Conservation (phyloP, 2,329 filamentous ascomycete species). For the Trichoderma asperellum region DNA sequence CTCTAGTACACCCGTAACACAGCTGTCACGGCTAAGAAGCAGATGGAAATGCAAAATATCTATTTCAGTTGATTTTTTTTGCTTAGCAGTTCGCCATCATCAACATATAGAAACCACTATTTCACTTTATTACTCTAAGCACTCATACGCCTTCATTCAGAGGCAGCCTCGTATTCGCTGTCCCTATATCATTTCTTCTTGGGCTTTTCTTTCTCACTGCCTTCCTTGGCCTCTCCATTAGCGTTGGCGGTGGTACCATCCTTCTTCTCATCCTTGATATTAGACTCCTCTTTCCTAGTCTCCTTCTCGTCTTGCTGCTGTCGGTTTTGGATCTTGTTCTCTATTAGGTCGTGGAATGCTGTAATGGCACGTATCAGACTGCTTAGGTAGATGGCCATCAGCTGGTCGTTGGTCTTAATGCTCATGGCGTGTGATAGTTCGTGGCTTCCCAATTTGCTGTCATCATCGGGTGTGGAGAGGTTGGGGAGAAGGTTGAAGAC, state of each 20-base stretch:
- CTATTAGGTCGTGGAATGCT: conserved; percentile 97
- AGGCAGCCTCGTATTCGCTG: not conserved
- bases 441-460: conserved; percentile 68
- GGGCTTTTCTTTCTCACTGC: conserved; percentile 60
- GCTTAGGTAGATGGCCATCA: conserved; percentile 97
- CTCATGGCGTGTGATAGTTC: conserved; percentile 97
- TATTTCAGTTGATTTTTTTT: conserved; percentile 5
- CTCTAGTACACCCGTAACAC: conserved; percentile 34
- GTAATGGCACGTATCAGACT: conserved; percentile 97
- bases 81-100: conserved; percentile 9
- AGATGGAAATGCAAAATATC: not conserved
- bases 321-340: conserved; percentile 99
- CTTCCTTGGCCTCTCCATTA: conserved; percentile 56
- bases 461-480: conserved; percentile 78
- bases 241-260: conserved; percentile 48
- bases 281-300: conserved; percentile 73
- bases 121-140: conserved; percentile 13
- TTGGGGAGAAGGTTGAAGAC: conserved; percentile 99
- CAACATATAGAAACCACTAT: conserved; percentile 25
- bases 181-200: conserved; percentile 46
- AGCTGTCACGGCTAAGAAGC: not conserved
- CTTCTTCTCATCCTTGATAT: conserved; percentile 63
- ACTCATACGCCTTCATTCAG: not conserved
- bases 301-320: conserved; percentile 97
- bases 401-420: conserved; percentile 98